phyloP scores from a whole-genome alignment of 2,329 filamentous ascomycete genomes.

The Neofusicoccum ribis region DNA sequence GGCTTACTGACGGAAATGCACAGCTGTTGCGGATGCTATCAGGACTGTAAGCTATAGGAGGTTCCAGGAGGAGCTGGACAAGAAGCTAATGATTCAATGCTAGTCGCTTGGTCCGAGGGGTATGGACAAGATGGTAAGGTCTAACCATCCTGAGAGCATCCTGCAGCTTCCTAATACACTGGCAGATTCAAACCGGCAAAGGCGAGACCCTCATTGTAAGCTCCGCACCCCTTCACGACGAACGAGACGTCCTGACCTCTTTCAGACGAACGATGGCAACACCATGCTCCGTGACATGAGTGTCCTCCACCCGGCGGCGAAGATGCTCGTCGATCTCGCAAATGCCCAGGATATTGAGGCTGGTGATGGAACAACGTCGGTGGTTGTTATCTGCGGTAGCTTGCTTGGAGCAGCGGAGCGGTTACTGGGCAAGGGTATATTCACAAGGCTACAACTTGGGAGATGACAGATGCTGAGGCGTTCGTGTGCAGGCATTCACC shows the following conservation, averaged over 20 bases:
- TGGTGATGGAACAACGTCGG: slow-evolving; percentile 96
- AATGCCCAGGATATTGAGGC: slow-evolving; percentile 98
- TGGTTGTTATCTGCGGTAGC: slow-evolving; percentile 96
- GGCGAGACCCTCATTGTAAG: slow-evolving; percentile 88
- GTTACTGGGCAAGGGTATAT: slow-evolving; percentile 76
- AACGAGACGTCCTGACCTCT: slow-evolving; percentile 28
- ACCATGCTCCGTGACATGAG: slow-evolving; percentile 99
- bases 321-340: slow-evolving; percentile 97
- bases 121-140: slow-evolving; percentile 89
- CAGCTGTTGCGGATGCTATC: slow-evolving; percentile 96
- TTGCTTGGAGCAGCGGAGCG: slow-evolving; percentile 90
- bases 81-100: slow-evolving; percentile 15
- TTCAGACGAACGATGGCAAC: slow-evolving; percentile 90
- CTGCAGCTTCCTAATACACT: slow-evolving; percentile 28
- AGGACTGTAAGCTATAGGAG: slow-evolving; percentile 63
- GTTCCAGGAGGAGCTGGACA: background rate
- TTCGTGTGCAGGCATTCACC: slow-evolving; percentile 68
- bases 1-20: slow-evolving; percentile 27
- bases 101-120: slow-evolving; percentile 88
- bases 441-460: background rate
- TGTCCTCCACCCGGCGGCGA: slow-evolving; percentile 98
- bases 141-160: background rate
- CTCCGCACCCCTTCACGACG: slow-evolving; percentile 15
- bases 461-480: slow-evolving; percentile 22
- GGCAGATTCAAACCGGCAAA: slow-evolving; percentile 83